These are phyloP conservation scores for Fragaria iinumae DNA, from an alignment of 306 rosid species.

Conservation along the genomic window DNA sequence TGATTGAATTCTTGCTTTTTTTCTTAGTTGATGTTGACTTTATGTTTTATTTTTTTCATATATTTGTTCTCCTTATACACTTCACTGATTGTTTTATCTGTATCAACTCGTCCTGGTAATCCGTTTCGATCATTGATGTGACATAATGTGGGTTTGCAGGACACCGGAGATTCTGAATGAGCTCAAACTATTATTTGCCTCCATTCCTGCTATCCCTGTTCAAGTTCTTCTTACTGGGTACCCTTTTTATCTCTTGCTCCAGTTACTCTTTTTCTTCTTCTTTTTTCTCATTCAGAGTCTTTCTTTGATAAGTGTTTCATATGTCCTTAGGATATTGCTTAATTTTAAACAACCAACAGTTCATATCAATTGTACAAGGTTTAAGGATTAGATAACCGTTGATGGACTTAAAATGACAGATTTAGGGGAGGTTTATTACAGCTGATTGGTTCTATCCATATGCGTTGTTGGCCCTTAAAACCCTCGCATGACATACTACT, in stretches of 20 bases:
- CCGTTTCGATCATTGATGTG: background rate
- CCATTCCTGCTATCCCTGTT: constrained; percentile 54
- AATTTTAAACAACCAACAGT: background rate
- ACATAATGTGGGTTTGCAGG: constrained; percentile 42
- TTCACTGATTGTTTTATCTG: background rate
- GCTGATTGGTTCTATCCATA: background rate
- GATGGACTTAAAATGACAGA: background rate
- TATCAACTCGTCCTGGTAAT: background rate
- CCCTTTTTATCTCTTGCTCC: constrained; percentile 1
- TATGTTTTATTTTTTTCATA: background rate
- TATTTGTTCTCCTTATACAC: background rate
- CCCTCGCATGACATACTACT: background rate
- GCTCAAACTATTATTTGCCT: constrained; percentile 39
- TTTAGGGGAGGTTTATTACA: background rate
- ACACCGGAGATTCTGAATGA: constrained; percentile 52
- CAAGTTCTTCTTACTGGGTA: constrained; percentile 71
- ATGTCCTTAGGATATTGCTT: background rate
- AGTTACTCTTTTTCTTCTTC: background rate
- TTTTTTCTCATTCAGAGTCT: constrained; percentile 14
- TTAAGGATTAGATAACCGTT: background rate
- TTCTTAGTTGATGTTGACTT: background rate
- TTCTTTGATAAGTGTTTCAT: background rate
- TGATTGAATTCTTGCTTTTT: background rate
- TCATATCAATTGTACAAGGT: background rate
- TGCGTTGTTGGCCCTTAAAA: background rate